Evolutionary conservation across 331 rosid species (phyloP).

Genomic region (Erythrophleum ivorense): DNA sequence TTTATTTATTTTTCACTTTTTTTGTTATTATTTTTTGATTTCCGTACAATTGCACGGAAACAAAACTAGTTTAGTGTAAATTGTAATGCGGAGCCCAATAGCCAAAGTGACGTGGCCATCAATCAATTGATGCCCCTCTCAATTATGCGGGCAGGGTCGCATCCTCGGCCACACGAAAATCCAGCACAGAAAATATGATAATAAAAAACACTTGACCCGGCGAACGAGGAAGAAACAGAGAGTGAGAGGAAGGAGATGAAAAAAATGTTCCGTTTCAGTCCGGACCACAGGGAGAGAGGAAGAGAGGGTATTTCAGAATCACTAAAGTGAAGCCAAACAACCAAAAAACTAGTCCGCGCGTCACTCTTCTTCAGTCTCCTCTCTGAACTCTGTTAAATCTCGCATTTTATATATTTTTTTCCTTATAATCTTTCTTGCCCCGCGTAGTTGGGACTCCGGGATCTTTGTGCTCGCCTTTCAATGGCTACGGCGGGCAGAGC

Average conservation of each 20-base stretch:
- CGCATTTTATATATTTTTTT: not conserved
- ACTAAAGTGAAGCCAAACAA: not conserved
- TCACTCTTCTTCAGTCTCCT: conserved; percentile 10
- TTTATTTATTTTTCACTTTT: no score
- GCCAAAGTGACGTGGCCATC: not conserved
- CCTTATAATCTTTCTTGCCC: not conserved
- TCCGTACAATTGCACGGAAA: no score
- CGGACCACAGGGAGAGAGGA: not conserved
- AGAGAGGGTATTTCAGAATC: not conserved
- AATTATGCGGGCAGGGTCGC: not conserved
- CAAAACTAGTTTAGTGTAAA: no score
- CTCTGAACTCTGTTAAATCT: not conserved
- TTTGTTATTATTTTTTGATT: no score
- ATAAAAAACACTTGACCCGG: not conserved
- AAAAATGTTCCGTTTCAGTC: not conserved
- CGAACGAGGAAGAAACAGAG: not conserved
- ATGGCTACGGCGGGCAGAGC: conserved; percentile 64
- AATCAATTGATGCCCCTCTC: conserved; percentile 1
- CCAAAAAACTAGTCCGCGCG: not conserved
- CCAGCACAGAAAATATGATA: not conserved
- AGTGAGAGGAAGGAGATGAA: not conserved
- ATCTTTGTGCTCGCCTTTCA: not conserved
- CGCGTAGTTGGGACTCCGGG: not conserved
- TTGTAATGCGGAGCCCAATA: not conserved
- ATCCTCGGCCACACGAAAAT: conserved; percentile 31